These are phyloP conservation scores for Huntiella omanensis DNA, from an alignment of 2,329 filamentous ascomycete species.

Conservation along the genomic window DNA sequence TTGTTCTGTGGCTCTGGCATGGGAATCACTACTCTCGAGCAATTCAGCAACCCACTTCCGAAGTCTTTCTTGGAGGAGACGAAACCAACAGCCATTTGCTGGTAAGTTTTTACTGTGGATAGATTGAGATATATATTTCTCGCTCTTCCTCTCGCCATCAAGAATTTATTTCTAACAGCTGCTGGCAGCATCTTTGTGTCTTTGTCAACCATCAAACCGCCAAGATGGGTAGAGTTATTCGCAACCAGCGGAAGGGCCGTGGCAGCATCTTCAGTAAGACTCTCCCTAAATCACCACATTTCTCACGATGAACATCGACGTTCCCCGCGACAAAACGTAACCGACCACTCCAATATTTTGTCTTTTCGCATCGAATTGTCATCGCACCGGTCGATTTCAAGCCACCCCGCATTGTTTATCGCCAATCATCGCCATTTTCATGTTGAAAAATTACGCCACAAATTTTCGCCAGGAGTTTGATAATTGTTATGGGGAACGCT, in stretches of 20 bases:
- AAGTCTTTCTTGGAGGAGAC: slow-evolving; percentile 12
- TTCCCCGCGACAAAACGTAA: too few relatives aligned
- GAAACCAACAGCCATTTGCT: slow-evolving; percentile 12
- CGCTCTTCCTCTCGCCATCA: slow-evolving; percentile 1
- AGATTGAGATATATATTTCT: slow-evolving; percentile 4
- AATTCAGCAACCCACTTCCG: slow-evolving; percentile 12
- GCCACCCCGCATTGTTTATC: slow-evolving; percentile 3
- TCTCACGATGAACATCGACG: background rate
- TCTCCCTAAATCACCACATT: slow-evolving; percentile 3
- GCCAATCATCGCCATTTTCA: slow-evolving; percentile 8
- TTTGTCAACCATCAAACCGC: slow-evolving; percentile 12
- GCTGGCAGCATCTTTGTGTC: slow-evolving; percentile 12
- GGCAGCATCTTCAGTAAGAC: slow-evolving; percentile 38
- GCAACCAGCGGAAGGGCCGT: slow-evolving; percentile 45
- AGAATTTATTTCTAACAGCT: slow-evolving; percentile 11
- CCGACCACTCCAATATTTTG: too few relatives aligned
- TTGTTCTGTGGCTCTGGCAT: slow-evolving; percentile 10
- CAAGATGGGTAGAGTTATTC: slow-evolving; percentile 41
- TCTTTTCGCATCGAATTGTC: too few relatives aligned
- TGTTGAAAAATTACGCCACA: too few relatives aligned
- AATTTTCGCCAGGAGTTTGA: too few relatives aligned
- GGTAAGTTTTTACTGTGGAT: slow-evolving; percentile 9
- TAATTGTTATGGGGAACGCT: too few relatives aligned
- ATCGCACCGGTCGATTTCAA: too few relatives aligned
- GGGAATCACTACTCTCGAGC: slow-evolving; percentile 11